Conservation (phyloP, 495 filamentous ascomycete genomes). For the Penicillium waksmanii region DNA sequence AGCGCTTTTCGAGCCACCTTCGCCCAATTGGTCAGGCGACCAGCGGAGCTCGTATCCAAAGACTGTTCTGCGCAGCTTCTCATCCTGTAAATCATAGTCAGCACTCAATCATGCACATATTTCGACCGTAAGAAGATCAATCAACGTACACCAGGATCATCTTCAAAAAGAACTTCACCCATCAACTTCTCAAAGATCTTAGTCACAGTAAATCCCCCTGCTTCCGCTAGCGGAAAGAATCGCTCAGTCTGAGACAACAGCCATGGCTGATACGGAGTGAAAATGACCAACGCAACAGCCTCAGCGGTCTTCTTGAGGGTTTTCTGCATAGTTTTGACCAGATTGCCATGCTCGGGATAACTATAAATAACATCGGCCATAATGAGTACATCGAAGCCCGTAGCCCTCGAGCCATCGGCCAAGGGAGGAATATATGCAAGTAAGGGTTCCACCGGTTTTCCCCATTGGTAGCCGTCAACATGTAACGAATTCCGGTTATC, state of each 20-base stretch:
- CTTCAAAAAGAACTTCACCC: conserved; percentile 84
- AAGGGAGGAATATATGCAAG: conserved; percentile 50
- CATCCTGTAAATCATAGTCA: conserved; percentile 49
- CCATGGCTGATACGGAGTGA: conserved; percentile 93
- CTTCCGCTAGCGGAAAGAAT: conserved; percentile 78
- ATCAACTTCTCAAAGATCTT: conserved; percentile 80
- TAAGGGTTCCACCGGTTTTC: conserved; percentile 56
- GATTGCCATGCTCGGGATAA: conserved; percentile 77
- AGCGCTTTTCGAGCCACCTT: conserved; percentile 5
- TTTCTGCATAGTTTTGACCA: conserved; percentile 68
- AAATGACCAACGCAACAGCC: conserved; percentile 80
- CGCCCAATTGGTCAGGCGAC: conserved; percentile 35
- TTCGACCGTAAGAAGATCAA: no score
- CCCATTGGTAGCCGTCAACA: conserved; percentile 81
- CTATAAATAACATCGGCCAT: conserved; percentile 90
- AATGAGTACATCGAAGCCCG: conserved; percentile 76
- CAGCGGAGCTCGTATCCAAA: conserved; percentile 72
- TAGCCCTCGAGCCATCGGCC: conserved; percentile 11
- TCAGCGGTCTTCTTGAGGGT: conserved; percentile 59
- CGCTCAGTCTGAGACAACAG: conserved; percentile 77
- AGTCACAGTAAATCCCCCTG: conserved; percentile 69
- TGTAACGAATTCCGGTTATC: conserved; percentile 37
- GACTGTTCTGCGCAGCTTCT: conserved; percentile 74
- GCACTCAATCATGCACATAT: background rate
- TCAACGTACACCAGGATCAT: conserved; percentile 71